Percentiles rank a stretch among this genome's conserved stretches.
Evolutionary conservation across 202 grass and related monocot species (phyloP).

Genomic region (Miscanthus sacchariflorus): DNA sequence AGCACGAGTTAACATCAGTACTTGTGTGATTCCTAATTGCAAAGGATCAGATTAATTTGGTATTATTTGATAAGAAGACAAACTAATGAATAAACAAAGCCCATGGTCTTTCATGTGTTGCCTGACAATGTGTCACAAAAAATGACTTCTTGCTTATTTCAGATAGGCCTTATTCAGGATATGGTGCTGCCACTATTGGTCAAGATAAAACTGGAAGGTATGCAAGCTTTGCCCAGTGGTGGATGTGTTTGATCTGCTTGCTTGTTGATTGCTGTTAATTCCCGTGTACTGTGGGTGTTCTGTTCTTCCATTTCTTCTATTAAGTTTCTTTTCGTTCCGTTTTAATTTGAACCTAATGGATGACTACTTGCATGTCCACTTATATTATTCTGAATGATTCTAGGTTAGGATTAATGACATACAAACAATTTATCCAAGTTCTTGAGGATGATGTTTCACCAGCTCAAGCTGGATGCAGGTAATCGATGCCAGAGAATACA

Average conservation of each 20-base stretch:
- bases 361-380: background rate
- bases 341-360: conserved; percentile 25
- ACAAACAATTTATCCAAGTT: conserved; percentile 79
- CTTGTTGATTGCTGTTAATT: conserved; percentile 26
- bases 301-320: conserved; percentile 2
- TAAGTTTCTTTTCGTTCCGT: background rate
- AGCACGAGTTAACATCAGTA: background rate
- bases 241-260: conserved; percentile 12
- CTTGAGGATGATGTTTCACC: conserved; percentile 95
- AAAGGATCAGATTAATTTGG: conserved; percentile 4
- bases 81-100: conserved; percentile 1
- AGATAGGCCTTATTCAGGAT: conserved; percentile 67
- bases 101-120: conserved; percentile 18
- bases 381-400: conserved; percentile 46
- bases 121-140: conserved; percentile 13
- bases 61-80: conserved; percentile 15
- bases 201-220: conserved; percentile 60
- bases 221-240: background rate
- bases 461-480: conserved; percentile 80
- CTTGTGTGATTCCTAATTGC: conserved; percentile 1
- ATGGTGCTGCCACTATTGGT: conserved; percentile 59
- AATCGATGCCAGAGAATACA: conserved; percentile 24
- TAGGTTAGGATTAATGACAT: conserved; percentile 87
- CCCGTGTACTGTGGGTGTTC: background rate
- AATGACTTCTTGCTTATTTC: conserved; percentile 25